A percentile compares a stretch with the other conserved stretches of the same genome.
Evolutionary conservation across 2,329 filamentous ascomycete genomes (phyloP).

Genomic region (Aspergillus fumigatiaffinis): DNA sequence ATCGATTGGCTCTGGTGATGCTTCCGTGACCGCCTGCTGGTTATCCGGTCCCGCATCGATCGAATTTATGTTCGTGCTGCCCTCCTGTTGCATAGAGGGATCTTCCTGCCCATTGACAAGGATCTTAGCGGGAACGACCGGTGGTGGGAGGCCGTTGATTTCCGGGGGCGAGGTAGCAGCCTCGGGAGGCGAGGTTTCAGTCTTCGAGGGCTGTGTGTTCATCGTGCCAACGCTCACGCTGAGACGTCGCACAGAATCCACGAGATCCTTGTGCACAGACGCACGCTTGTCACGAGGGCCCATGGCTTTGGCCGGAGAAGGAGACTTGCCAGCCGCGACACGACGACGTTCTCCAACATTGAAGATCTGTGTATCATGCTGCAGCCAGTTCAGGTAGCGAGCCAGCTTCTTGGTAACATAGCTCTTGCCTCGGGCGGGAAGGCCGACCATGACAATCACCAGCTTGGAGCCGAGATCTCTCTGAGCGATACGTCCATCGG

Average conservation of each 20-base stretch:
- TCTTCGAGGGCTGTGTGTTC: slow-evolving; percentile 21
- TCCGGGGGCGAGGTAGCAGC: slow-evolving; percentile 15
- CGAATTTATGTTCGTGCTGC: slow-evolving; percentile 23
- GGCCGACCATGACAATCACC: slow-evolving; percentile 96
- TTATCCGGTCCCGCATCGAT: slow-evolving; percentile 20
- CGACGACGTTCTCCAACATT: slow-evolving; percentile 92
- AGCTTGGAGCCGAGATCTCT: slow-evolving; percentile 94
- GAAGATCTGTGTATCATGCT: slow-evolving; percentile 94
- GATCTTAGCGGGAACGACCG: slow-evolving; percentile 49
- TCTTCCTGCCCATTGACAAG: slow-evolving; percentile 55
- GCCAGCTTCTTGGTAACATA: slow-evolving; percentile 99
- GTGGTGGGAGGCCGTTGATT: slow-evolving; percentile 35
- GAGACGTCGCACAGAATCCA: slow-evolving; percentile 43
- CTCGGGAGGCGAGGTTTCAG: slow-evolving; percentile 14
- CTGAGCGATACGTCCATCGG: slow-evolving; percentile 88
- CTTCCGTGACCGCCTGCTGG: slow-evolving; percentile 20
- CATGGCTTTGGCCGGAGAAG: slow-evolving; percentile 21
- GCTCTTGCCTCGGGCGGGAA: slow-evolving; percentile 92
- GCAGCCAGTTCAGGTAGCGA: slow-evolving; percentile 92
- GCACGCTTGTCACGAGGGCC: slow-evolving; percentile 16
- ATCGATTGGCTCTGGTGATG: slow-evolving; percentile 59
- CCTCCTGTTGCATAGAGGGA: slow-evolving; percentile 12
- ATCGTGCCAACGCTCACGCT: slow-evolving; percentile 36
- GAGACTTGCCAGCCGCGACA: slow-evolving; percentile 61
- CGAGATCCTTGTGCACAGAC: slow-evolving; percentile 38